phyloP scores from a whole-genome alignment of 2,329 filamentous ascomycete genomes.

The Chalaropsis ovoidea region DNA sequence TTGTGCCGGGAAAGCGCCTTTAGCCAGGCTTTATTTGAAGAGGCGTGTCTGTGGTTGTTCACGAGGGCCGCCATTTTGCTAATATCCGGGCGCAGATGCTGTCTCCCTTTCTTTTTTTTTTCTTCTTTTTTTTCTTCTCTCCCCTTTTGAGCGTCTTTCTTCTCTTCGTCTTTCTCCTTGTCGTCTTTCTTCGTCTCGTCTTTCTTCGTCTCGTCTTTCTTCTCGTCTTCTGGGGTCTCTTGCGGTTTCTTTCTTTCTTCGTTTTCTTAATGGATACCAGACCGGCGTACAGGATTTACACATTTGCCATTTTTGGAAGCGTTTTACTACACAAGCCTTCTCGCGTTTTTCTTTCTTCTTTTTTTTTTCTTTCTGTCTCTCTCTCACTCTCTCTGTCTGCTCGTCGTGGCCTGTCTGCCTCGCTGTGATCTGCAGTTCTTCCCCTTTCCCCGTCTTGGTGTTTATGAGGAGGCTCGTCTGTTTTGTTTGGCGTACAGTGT shows the following conservation, averaged over 20 bases:
- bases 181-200: neutral
- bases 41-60: neutral
- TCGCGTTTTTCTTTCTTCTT: conserved; percentile 8
- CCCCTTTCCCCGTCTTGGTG: neutral
- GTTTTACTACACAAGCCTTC: conserved; percentile 10
- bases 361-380: neutral
- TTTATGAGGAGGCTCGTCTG: neutral
- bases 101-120: neutral
- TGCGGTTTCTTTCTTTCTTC: neutral
- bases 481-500: neutral
- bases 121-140: neutral
- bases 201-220: neutral
- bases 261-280: conserved; percentile 22
- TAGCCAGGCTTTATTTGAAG: conserved; percentile 34
- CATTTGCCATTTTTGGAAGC: conserved; percentile 8
- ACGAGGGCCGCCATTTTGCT: neutral
- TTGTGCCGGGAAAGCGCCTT: conserved; percentile 80
- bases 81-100: too few species aligned
- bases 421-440: too few species aligned
- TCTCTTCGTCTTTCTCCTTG: neutral
- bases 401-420: neutral
- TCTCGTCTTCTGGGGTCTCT: neutral
- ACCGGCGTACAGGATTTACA: conserved; percentile 17
- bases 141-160: neutral
- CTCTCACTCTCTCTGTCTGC: neutral